Base-by-base conservation (phyloP, 2,329 filamentous ascomycete genomes). In the Bisporella sp. region DNA sequence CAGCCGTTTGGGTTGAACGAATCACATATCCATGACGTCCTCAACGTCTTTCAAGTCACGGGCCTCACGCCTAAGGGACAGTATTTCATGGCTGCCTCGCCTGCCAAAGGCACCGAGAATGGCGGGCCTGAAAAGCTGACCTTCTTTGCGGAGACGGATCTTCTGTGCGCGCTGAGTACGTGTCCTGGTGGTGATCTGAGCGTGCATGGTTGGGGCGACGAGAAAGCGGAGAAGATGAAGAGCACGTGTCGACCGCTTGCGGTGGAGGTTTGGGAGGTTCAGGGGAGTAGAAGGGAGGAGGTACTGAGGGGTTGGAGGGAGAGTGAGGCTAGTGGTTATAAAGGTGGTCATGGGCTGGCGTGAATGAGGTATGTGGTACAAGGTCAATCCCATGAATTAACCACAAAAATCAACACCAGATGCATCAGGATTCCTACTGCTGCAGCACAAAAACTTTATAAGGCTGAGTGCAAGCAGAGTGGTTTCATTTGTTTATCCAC, bases 41-140 rank as follows among this genome's bases (percentile, higher is more conserved):
- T 95, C 48, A 95, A 95, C 62, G 73, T 95, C 3, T 93, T 95
- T 64, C 89, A 95, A 66, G 87, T 91, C 5, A 93, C 89, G 0
- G 87, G 88, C 0, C 64, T 93, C 44, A 84, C 93, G 60, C 73
- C 78, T 48, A 62, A 84, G 53, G 87, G 86, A 0, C 77, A 81
- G 47, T 92, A 91, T 58, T 91, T 88, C 54, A 95, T 95, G 76
- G 60, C 41, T 48, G 52, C 53, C n/a, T 13, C 47, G 11, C 8
- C 31, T 11, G 39, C 31, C 3, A 21, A 21, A 21, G 21, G 21
- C 21, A 21, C 21, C 21, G 2, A 21, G 21, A 21, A 21, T 21
- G 21, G 21, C 21, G 21, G 21, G 21, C 70, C 69, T 29, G 72
- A 75, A 21, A 56, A 59, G 37, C 62, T 92, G 50, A 85, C 89